A percentile compares a stretch with the other conserved stretches of the same genome.
These are phyloP conservation scores for Elsinoe perseae DNA, from an alignment of 2,329 filamentous ascomycete species.

Conservation along the genomic window DNA sequence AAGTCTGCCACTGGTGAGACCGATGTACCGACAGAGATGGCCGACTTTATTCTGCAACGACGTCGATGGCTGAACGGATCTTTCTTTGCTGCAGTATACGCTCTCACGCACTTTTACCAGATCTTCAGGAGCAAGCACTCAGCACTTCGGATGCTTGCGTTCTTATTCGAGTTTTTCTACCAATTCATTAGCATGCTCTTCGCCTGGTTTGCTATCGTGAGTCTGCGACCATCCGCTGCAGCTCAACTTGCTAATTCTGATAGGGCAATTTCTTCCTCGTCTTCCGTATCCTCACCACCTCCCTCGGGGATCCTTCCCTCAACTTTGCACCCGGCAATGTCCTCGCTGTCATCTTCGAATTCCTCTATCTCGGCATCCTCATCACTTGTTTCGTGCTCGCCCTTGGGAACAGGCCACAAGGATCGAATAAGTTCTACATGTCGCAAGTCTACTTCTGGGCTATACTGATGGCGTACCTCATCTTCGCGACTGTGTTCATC, in stretches of 20 bases:
- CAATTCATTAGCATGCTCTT: constrained; percentile 96
- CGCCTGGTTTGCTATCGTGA: constrained; percentile 88
- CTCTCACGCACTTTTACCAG: constrained; percentile 89
- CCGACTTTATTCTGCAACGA: constrained; percentile 90
- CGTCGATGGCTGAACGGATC: constrained; percentile 96
- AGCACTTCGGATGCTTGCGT: constrained; percentile 75
- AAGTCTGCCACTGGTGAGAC: constrained; percentile 96
- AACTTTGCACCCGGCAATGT: constrained; percentile 71
- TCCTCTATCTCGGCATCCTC: constrained; percentile 85
- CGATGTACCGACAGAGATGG: constrained; percentile 88
- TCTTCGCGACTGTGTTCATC: constrained; percentile 92
- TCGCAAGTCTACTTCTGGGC: constrained; percentile 99
- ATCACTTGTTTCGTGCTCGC: constrained; percentile 93
- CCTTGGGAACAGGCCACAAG: constrained; percentile 88
- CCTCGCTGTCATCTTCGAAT: constrained; percentile 85
- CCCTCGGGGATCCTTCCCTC: constrained; percentile 61
- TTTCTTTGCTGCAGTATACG: constrained; percentile 96
- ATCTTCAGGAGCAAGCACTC: constrained; percentile 92
- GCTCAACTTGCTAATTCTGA: constrained; percentile 16
- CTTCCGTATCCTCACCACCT: constrained; percentile 91
- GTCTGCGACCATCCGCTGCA: constrained; percentile 21
- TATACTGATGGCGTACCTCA: constrained; percentile 86
- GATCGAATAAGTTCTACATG: constrained; percentile 88
- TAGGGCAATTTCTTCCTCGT: constrained; percentile 95
- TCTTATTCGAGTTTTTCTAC: constrained; percentile 88